Percentiles rank a stretch among this genome's conserved stretches.
These are phyloP conservation scores for Penicillium rolfsii DNA, from an alignment of 2,329 filamentous ascomycete species.

Conservation along the genomic window DNA sequence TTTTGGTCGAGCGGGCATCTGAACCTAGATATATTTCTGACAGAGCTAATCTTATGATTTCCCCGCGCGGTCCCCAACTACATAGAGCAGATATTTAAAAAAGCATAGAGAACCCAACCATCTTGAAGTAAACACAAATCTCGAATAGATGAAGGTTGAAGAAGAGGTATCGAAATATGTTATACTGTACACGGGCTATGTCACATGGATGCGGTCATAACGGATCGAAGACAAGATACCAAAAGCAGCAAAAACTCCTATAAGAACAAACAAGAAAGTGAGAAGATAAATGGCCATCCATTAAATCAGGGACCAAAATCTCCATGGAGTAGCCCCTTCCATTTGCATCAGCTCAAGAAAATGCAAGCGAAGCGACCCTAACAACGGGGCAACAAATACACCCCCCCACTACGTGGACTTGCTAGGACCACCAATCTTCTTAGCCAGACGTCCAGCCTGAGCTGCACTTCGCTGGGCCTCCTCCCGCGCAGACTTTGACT, in stretches of 20 bases:
- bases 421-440: constrained; percentile 6
- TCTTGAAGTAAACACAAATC: too few relatives aligned
- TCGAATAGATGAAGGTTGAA: not conserved
- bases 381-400: not conserved
- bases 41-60: too few relatives aligned
- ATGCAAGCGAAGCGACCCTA: not conserved
- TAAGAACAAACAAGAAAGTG: constrained; percentile 14
- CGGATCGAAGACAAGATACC: constrained; percentile 24
- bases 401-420: not conserved
- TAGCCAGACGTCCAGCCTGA: constrained; percentile 7
- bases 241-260: constrained; percentile 28
- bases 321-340: not conserved
- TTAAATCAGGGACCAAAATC: not conserved
- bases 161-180: constrained; percentile 29
- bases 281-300: not conserved
- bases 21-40: not conserved
- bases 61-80: not conserved
- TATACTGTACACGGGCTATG: constrained; percentile 37
- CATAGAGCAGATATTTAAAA: not conserved
- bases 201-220: constrained; percentile 27
- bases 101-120: not conserved
- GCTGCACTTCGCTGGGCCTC: constrained; percentile 19
- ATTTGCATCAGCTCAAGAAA: not conserved
- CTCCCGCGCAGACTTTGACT: constrained; percentile 29
- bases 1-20: too few relatives aligned